Percentiles rank a stretch among this genome's conserved stretches.
These are phyloP conservation scores for Podospora anserina DNA, from an alignment of 495 filamentous ascomycete genomes.

Conservation along the genomic window DNA sequence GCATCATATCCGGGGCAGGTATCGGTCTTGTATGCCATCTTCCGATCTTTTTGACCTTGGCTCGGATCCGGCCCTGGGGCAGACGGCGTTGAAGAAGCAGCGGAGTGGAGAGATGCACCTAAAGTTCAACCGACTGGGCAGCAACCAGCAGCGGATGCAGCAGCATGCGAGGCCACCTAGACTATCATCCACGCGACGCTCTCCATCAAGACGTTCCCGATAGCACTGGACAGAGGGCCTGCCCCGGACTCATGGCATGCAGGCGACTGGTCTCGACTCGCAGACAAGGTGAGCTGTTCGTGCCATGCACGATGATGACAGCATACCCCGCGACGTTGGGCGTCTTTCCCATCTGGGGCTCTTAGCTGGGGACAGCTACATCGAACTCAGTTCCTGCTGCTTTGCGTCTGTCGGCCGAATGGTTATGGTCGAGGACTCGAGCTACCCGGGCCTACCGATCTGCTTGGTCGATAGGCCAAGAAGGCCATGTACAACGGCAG, in stretches of 20 bases:
- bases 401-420: constrained; percentile 18
- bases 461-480: constrained; percentile 12
- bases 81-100: neutral
- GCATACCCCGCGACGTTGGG: constrained; percentile 7
- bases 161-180: constrained; percentile 9
- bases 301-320: constrained; percentile 18
- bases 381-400: neutral
- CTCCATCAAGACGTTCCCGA: constrained; percentile 28
- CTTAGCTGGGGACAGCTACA: neutral
- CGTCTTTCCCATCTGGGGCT: neutral
- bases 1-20: neutral
- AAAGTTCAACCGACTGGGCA: constrained; percentile 17
- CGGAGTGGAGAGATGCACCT: neutral
- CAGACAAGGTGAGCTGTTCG: constrained; percentile 2
- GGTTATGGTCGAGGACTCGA: constrained; percentile 17
- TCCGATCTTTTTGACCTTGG: constrained; percentile 7
- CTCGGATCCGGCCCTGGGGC: constrained; percentile 16
- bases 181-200: constrained; percentile 26
- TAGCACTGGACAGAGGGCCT: constrained; percentile 16
- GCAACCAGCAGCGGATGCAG: constrained; percentile 5
- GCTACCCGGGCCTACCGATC: constrained; percentile 28
- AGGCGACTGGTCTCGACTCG: constrained; percentile 19
- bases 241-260: constrained; percentile 25
- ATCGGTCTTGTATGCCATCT: neutral
- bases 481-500: constrained; percentile 17